Evolutionary conservation across 2,329 filamentous ascomycete genomes (phyloP).

Genomic region (Hirsutella rhossiliensis): DNA sequence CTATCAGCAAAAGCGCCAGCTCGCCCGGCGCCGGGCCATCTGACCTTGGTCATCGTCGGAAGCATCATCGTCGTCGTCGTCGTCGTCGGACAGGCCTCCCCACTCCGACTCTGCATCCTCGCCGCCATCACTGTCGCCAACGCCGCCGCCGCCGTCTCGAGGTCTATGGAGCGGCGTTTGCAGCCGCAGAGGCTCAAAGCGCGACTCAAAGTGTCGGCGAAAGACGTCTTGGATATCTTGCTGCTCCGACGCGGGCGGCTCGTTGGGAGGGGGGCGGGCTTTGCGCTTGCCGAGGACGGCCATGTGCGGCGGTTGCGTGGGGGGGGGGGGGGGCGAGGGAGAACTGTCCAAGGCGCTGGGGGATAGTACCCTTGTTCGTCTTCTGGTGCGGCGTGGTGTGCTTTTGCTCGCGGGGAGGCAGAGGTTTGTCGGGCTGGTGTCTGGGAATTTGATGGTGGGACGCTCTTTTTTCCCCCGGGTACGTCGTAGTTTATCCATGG

Average conservation of each 20-base stretch:
- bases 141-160: constrained; percentile 14
- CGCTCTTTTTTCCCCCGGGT: neutral
- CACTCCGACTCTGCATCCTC: constrained; percentile 21
- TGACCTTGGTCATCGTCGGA: neutral
- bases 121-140: constrained; percentile 17
- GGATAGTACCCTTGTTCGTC: too few species aligned
- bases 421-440: neutral
- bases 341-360: neutral
- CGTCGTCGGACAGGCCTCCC: constrained; percentile 16
- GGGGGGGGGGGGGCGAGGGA: neutral
- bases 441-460: neutral
- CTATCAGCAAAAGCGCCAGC: neutral
- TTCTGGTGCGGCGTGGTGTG: too few species aligned
- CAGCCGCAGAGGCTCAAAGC: constrained; percentile 61
- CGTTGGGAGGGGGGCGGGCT: constrained; percentile 13
- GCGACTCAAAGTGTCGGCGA: constrained; percentile 73
- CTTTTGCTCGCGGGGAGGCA: too few species aligned
- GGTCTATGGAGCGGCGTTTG: too few species aligned
- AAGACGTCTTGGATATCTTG: constrained; percentile 63
- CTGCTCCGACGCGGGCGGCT: constrained; percentile 13
- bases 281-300: constrained; percentile 39
- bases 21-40: neutral
- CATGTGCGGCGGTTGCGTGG: constrained; percentile 19
- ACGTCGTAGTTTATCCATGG: too few species aligned
- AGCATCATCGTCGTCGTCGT: constrained; percentile 11